phyloP scores from a whole-genome alignment of 192 early-diverging fungal species.

The Irineochytrium annulatum region DNA sequence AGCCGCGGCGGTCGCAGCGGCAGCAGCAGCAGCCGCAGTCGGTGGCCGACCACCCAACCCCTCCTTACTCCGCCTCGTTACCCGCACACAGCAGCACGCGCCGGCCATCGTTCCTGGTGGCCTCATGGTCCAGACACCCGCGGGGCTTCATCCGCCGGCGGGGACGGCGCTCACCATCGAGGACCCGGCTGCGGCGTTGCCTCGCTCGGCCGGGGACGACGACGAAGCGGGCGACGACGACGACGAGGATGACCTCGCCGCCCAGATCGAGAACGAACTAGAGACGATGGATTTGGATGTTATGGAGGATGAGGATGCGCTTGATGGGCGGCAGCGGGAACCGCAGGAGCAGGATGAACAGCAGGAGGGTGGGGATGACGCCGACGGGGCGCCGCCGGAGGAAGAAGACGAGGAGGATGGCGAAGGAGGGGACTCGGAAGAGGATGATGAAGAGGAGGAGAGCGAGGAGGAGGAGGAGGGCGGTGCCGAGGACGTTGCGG shows the following conservation, averaged over 20 bases:
- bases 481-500: slow-evolving; percentile 29
- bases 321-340: too few species aligned
- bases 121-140: too few species aligned
- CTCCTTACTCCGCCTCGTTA: too few species aligned
- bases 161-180: too few species aligned
- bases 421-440: slow-evolving; percentile 48
- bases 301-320: slow-evolving; percentile 30
- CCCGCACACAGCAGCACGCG: too few species aligned
- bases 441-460: slow-evolving; percentile 27
- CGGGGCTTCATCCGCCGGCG: too few species aligned
- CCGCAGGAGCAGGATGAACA: slow-evolving; percentile 31
- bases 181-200: too few species aligned
- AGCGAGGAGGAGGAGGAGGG: too few species aligned
- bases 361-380: slow-evolving; percentile 29
- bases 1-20: slow-evolving; percentile 3
- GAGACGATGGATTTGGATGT: too few species aligned
- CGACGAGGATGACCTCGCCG: slow-evolving; percentile 24
- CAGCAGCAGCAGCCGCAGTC: slow-evolving; percentile 9
- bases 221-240: slow-evolving; percentile 33
- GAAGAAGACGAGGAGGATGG: slow-evolving; percentile 46
- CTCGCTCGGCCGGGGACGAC: slow-evolving; percentile 31
- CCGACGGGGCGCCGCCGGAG: slow-evolving; percentile 29
- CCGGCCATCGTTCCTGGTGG: too few species aligned
- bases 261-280: slow-evolving; percentile 43
- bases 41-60: too few species aligned